A percentile compares a stretch with the other conserved stretches of the same genome.
Conservation (phyloP, 1,284 basidiomycete genomes). For the Stygiomarasmius scandens region DNA sequence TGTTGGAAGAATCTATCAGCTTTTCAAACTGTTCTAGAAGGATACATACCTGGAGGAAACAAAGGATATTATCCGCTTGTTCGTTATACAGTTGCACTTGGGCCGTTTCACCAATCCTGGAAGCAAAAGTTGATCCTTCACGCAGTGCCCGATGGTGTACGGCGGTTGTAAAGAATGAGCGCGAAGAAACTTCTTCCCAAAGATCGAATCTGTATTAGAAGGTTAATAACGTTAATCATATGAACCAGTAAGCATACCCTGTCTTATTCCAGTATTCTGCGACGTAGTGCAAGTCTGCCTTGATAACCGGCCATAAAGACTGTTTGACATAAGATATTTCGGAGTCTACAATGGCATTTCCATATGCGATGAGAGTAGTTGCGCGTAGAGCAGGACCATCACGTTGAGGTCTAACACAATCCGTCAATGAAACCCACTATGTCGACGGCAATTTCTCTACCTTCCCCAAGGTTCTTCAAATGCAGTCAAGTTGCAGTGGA, state of each 20-base stretch:
- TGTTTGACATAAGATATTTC: constrained; percentile 54
- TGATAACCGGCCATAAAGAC: constrained; percentile 68
- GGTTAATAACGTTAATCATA: neutral
- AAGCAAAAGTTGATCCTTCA: constrained; percentile 53
- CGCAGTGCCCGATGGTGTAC: constrained; percentile 61
- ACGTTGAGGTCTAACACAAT: constrained; percentile 27
- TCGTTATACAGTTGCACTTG: constrained; percentile 40
- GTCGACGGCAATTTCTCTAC: no score
- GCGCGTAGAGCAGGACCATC: constrained; percentile 78
- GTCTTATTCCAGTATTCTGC: constrained; percentile 55
- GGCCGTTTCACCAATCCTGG: constrained; percentile 41
- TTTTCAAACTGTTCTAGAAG: no score
- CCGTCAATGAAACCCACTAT: no score
- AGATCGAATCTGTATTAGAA: constrained; percentile 51
- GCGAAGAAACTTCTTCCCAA: constrained; percentile 65
- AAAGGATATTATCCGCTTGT: constrained; percentile 54
- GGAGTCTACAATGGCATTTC: constrained; percentile 62
- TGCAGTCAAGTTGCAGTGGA: constrained; percentile 49
- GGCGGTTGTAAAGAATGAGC: constrained; percentile 64
- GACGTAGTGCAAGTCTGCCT: constrained; percentile 71
- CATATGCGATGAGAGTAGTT: constrained; percentile 70
- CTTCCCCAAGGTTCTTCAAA: constrained; percentile 62
- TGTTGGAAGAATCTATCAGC: constrained; percentile 21
- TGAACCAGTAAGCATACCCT: constrained; percentile 31
- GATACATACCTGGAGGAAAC: constrained; percentile 43